These are phyloP conservation scores for Huiozyma naganishii DNA, from an alignment of 805 yeast species.

Conservation along the genomic window DNA sequence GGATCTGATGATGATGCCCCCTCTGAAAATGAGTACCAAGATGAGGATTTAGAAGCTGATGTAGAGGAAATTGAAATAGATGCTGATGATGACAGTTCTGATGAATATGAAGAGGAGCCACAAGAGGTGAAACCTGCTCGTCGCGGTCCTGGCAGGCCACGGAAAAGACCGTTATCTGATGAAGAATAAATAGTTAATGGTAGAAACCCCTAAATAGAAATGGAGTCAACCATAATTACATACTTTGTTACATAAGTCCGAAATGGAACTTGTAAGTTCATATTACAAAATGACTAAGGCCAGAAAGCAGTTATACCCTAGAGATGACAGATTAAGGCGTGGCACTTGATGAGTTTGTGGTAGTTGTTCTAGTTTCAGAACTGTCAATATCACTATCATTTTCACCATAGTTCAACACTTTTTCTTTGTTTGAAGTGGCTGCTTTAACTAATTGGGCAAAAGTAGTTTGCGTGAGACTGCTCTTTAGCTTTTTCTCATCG, in stretches of 20 bases:
- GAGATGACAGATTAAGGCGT: no score
- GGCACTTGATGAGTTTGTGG: background rate
- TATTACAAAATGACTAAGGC: no score
- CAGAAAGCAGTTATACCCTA: no score
- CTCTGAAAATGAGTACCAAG: slow-evolving; percentile 5
- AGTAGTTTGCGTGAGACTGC: slow-evolving; percentile 36
- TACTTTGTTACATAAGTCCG: no score
- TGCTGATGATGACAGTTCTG: background rate
- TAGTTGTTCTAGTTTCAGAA: background rate
- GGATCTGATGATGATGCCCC: slow-evolving; percentile 7
- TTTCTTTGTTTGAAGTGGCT: slow-evolving; percentile 49
- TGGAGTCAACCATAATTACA: background rate
- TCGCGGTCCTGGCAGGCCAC: slow-evolving; percentile 1
- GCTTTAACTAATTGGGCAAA: slow-evolving; percentile 64
- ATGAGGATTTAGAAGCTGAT: slow-evolving; percentile 6
- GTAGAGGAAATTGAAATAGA: background rate
- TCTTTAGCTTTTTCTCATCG: slow-evolving; percentile 19
- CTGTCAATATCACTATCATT: background rate
- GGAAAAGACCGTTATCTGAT: background rate
- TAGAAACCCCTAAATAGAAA: background rate
- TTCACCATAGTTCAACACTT: slow-evolving; percentile 12
- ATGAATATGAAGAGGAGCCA: slow-evolving; percentile 8
- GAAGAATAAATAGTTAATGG: background rate
- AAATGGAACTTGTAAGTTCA: no score
- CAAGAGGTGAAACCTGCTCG: slow-evolving; percentile 4